Evolutionary conservation across 2,329 filamentous ascomycete genomes (phyloP), one percentile per base, ranked within the genome.

Genomic region (Ophiostoma angusticollis): DNA sequence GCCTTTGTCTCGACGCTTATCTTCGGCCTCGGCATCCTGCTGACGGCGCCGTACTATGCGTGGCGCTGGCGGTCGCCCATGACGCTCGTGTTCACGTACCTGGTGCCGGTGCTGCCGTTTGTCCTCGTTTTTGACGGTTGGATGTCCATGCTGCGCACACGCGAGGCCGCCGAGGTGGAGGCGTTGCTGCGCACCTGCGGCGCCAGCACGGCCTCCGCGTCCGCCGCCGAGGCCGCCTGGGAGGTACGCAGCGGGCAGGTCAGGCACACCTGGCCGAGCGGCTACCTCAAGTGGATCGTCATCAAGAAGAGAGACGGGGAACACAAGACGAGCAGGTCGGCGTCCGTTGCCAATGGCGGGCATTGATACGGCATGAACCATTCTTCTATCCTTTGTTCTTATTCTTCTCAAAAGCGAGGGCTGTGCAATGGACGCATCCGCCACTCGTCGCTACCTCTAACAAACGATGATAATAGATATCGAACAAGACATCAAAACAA

Each of bases 61-160:
- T 65, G 65, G 58, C 67, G 67, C 46, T 69, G 63, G 61, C 56
- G 62, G 38, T 70, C 68, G 13, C 66, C 65, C 3, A 39, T 59
- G n/a, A 68, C 70, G 23, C 59, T 84, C 8, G 60, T 83, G 48
- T 81, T 79, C 51, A 76, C 76, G 5, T 85, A 78, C 50, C 45
- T 74, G 2, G 51, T 83, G 7, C 81, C 80, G 0, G 58, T 84
- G 11, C 57, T 84, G 13, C 80, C 81, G 0, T 70, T 80, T 43
- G 71, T 82, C 8, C 58, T 84, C 14, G 66, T 74, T 0, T 78
- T 80, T 50, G 82, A 86, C 55, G 81, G 81, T 3, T 61, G 73
- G 41, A 66, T 84, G 34, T 83, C 77, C 9, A 72, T 71, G 28
- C 53, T 85, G 47, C 63, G 82, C 31, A 82, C 79, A 6, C 67